Evolutionary conservation across 352 stramenopile species (phyloP).

Genomic region (Phytopythium chamaehyphon): DNA sequence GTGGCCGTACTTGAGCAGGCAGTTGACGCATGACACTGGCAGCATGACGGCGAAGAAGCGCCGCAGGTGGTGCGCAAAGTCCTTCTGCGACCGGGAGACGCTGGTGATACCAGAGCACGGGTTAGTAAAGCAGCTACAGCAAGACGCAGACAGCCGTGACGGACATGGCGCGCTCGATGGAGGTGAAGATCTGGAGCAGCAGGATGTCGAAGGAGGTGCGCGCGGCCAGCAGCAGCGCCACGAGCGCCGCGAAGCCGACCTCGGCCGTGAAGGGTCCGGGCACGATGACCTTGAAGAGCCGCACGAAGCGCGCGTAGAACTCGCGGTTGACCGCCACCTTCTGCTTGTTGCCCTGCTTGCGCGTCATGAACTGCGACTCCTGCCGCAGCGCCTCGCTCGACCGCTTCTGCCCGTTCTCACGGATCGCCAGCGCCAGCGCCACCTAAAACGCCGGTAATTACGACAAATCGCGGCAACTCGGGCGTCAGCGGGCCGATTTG

Average conservation of each 20-base stretch:
- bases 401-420: constrained; percentile 50
- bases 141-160: constrained; percentile 7
- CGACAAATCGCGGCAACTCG: too few species aligned
- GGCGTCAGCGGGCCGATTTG: background rate
- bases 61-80: constrained; percentile 60
- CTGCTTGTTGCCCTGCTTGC: constrained; percentile 64
- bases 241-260: constrained; percentile 58
- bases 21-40: constrained; percentile 77
- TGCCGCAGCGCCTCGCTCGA: constrained; percentile 38
- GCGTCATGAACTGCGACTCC: constrained; percentile 74
- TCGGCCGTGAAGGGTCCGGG: constrained; percentile 64
- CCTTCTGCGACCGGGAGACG: constrained; percentile 60
- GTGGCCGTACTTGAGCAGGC: constrained; percentile 77
- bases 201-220: constrained; percentile 79
- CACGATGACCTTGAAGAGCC: constrained; percentile 71
- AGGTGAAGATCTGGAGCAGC: constrained; percentile 72
- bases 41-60: constrained; percentile 79
- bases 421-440: constrained; percentile 59
- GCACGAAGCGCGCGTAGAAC: constrained; percentile 58
- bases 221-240: constrained; percentile 53
- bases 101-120: too few species aligned
- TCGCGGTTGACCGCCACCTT: constrained; percentile 71
- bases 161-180: constrained; percentile 70
- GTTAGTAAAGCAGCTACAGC: background rate
- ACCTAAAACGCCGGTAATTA: too few species aligned